Percentiles rank a stretch among this genome's conserved stretches.
These are phyloP conservation scores for Podospora didyma DNA, from an alignment of 495 filamentous ascomycete species.

Conservation along the genomic window DNA sequence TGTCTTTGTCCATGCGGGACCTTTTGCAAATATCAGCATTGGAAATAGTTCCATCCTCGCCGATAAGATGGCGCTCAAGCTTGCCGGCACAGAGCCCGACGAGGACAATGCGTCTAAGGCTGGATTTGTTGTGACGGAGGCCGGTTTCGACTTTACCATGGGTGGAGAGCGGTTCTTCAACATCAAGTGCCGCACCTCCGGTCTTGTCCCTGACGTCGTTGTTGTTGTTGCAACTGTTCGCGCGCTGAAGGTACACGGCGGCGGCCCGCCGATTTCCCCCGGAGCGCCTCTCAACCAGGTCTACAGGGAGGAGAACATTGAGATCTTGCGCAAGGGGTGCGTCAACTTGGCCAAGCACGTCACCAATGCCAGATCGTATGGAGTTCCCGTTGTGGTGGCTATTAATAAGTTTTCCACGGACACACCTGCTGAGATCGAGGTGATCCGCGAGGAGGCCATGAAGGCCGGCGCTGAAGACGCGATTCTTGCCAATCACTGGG, in stretches of 20 bases:
- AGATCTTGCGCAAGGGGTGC: conserved; percentile 82
- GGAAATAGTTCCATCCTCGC: conserved; percentile 92
- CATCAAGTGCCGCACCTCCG: conserved; percentile 96
- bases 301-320: conserved; percentile 90
- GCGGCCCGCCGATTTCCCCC: conserved; percentile 85
- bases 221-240: conserved; percentile 94
- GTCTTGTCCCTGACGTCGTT: conserved; percentile 85
- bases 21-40: conserved; percentile 97
- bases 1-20: conserved; percentile 94
- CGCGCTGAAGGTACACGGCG: conserved; percentile 94
- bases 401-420: conserved; percentile 96
- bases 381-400: conserved; percentile 92
- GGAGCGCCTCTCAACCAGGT: conserved; percentile 77
- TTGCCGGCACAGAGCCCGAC: conserved; percentile 92
- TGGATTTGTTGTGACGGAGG: conserved; percentile 96
- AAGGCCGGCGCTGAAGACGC: conserved; percentile 92
- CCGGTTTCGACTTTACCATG: conserved; percentile 99
- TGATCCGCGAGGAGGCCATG: conserved; percentile 85
- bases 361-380: conserved; percentile 78
- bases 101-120: conserved; percentile 81
- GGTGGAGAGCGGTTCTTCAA: conserved; percentile 99
- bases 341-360: conserved; percentile 95
- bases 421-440: conserved; percentile 85
- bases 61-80: conserved; percentile 91
- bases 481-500: conserved; percentile 93